phyloP scores from a whole-genome alignment of 495 filamentous ascomycete genomes.

The Penicillium subrubescens region DNA sequence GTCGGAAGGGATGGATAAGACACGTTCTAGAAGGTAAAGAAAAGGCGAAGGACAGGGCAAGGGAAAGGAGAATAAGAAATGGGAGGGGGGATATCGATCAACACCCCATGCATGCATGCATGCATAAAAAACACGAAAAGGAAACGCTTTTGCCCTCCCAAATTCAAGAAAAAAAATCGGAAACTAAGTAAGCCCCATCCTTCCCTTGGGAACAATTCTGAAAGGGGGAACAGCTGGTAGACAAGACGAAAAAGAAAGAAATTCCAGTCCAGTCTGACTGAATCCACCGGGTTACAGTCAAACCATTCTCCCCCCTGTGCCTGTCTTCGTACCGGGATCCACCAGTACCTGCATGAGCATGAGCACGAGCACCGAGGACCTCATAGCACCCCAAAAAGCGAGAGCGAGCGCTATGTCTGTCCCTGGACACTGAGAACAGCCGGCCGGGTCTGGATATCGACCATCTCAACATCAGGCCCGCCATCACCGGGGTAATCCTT shows the following conservation, averaged over 20 bases:
- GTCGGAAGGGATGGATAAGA: not conserved
- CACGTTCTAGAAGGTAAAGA: not conserved
- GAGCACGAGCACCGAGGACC: not conserved
- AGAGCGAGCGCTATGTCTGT: constrained; percentile 25
- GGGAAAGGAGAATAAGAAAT: not conserved
- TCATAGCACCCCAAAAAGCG: too few relatives aligned
- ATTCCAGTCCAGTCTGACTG: not conserved
- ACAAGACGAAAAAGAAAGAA: not conserved
- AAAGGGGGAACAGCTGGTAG: not conserved
- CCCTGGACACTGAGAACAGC: constrained; percentile 28
- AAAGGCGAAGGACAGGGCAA: not conserved
- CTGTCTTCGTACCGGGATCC: not conserved
- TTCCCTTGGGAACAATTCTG: too few relatives aligned
- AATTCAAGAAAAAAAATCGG: not conserved
- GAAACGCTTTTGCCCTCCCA: not conserved
- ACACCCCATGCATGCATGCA: not conserved
- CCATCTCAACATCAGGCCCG: constrained; percentile 15
- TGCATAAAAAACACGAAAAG: not conserved
- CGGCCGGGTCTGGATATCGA: constrained; percentile 13
- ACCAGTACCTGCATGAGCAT: not conserved
- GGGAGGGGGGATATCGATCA: not conserved
- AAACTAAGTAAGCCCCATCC: not conserved
- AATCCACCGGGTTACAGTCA: not conserved
- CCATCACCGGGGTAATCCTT: constrained; percentile 13
- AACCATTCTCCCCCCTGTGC: not conserved